These are phyloP conservation scores for Penicillium sp. DNA, from an alignment of 2,329 filamentous ascomycete species.

Conservation along the genomic window DNA sequence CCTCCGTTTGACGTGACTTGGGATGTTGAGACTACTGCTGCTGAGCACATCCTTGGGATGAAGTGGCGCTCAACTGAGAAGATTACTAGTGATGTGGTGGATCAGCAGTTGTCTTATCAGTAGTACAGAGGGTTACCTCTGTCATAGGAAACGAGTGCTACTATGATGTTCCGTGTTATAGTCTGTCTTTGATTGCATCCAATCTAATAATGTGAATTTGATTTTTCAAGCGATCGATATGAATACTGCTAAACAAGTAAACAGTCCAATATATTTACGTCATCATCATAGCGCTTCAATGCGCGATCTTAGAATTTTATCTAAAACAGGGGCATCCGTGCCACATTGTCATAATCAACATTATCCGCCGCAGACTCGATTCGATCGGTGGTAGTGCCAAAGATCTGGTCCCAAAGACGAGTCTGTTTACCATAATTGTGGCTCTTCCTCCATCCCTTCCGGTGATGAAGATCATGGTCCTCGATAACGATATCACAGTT, in stretches of 20 bases:
- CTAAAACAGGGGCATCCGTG: conserved; percentile 32
- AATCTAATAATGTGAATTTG: background rate
- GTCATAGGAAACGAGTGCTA: background rate
- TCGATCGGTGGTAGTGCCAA: conserved; percentile 37
- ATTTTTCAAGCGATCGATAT: background rate
- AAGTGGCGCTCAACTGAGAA: conserved; percentile 5
- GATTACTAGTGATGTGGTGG: conserved; percentile 14
- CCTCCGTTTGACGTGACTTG: background rate
- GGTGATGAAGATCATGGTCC: conserved; percentile 45
- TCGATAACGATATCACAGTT: conserved; percentile 45
- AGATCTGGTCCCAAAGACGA: conserved; percentile 38
- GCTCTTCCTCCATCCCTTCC: conserved; percentile 42
- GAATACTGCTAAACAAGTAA: background rate
- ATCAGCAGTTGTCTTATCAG: conserved; percentile 15
- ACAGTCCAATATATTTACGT: background rate
- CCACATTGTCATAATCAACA: conserved; percentile 34
- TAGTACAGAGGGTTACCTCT: background rate
- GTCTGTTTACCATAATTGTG: conserved; percentile 39
- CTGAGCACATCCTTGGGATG: conserved; percentile 15
- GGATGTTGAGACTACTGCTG: conserved; percentile 3
- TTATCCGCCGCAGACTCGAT: conserved; percentile 38
- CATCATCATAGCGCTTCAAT: background rate
- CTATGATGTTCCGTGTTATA: too few species aligned
- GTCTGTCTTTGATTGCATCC: background rate
- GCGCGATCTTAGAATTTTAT: background rate